phyloP scores from a whole-genome alignment of 495 filamentous ascomycete genomes.

The Tuber magnatum region DNA sequence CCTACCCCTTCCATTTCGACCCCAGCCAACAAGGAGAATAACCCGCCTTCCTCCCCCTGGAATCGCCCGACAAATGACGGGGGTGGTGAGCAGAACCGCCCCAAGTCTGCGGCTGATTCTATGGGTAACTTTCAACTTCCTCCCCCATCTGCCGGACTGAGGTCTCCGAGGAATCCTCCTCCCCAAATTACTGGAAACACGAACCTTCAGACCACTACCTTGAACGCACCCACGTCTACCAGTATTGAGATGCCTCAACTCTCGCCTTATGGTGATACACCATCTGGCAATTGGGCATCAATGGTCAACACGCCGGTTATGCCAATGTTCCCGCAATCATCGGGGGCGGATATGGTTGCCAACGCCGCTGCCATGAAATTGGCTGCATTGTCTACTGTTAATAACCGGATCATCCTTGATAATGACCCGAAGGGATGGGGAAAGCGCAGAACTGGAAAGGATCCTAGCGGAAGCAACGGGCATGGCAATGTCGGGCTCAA shows the following conservation, averaged over 20 bases:
- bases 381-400: slow-evolving; percentile 91
- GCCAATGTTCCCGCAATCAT: slow-evolving; percentile 59
- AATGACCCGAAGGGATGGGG: slow-evolving; percentile 54
- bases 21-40: slow-evolving; percentile 49
- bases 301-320: slow-evolving; percentile 98
- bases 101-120: slow-evolving; percentile 84
- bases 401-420: slow-evolving; percentile 94
- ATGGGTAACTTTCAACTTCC: slow-evolving; percentile 97
- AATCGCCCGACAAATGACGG: slow-evolving; percentile 49
- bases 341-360: slow-evolving; percentile 94
- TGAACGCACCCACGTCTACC: slow-evolving; percentile 64
- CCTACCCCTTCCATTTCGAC: slow-evolving; percentile 47
- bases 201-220: slow-evolving; percentile 73
- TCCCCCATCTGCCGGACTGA: slow-evolving; percentile 67
- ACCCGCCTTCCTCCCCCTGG: slow-evolving; percentile 72
- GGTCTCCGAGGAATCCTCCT: slow-evolving; percentile 59
- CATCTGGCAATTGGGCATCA: slow-evolving; percentile 91
- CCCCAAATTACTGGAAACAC: slow-evolving; percentile 58
- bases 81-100: slow-evolving; percentile 51
- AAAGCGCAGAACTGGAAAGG: slow-evolving; percentile 56
- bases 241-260: slow-evolving; percentile 66
- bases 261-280: slow-evolving; percentile 70
- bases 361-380: slow-evolving; percentile 99
- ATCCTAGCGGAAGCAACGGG: slow-evolving; percentile 35
- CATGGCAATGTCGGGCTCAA: slow-evolving; percentile 45